Evolutionary conservation across 169 alveolate species (phyloP).

Genomic region (Perkinsus olseni): DNA sequence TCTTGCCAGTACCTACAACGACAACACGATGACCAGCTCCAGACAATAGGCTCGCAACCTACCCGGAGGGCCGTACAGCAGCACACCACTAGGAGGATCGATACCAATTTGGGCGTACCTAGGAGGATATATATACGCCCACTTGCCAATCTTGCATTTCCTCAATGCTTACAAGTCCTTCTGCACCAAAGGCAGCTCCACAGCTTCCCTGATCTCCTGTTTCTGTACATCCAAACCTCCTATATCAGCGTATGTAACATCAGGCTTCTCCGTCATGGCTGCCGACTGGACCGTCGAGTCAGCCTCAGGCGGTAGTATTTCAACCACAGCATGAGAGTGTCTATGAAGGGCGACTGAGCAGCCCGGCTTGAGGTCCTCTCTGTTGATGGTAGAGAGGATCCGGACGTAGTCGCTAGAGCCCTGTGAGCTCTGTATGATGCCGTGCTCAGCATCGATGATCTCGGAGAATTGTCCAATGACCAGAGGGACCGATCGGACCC

Average conservation of each 20-base stretch:
- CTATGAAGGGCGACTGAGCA: slow-evolving; percentile 98
- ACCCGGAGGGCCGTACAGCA: slow-evolving; percentile 98
- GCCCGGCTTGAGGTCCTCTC: slow-evolving; percentile 95
- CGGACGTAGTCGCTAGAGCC: slow-evolving; percentile 95
- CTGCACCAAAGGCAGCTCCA: slow-evolving; percentile 95
- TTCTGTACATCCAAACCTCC: slow-evolving; percentile 97
- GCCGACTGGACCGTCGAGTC: slow-evolving; percentile 95
- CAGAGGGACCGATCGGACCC: slow-evolving; percentile 95
- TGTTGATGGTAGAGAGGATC: slow-evolving; percentile 92
- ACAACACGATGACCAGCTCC: not conserved
- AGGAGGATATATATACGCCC: not conserved
- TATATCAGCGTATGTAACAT: slow-evolving; percentile 96
- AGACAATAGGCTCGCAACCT: not conserved
- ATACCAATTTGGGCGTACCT: slow-evolving; percentile 90
- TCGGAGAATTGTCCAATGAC: slow-evolving; percentile 97
- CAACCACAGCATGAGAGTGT: slow-evolving; percentile 96
- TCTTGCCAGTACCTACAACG: slow-evolving; percentile 84
- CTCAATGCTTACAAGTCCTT: slow-evolving; percentile 91
- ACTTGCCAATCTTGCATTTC: not conserved
- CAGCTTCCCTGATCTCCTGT: slow-evolving; percentile 97
- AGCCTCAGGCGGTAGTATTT: slow-evolving; percentile 97
- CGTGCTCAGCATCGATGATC: slow-evolving; percentile 93
- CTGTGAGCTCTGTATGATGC: slow-evolving; percentile 83
- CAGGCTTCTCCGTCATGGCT: slow-evolving; percentile 94
- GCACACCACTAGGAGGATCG: slow-evolving; percentile 97